Base-by-base conservation (phyloP, 495 filamentous ascomycete genomes). In the Penicilliopsis zonata region DNA sequence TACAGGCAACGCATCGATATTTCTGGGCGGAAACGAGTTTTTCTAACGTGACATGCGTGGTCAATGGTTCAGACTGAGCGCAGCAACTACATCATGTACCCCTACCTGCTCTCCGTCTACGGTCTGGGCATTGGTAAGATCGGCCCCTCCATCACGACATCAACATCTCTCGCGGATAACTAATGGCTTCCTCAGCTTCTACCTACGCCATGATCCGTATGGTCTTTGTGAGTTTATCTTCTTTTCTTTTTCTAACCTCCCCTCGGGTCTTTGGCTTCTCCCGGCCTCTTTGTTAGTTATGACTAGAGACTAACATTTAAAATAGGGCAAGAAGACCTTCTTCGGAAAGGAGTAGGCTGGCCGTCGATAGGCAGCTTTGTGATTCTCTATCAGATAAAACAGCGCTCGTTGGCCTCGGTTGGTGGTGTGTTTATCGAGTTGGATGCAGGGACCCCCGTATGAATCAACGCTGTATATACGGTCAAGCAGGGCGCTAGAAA, bases 251-350 rank as follows among this genome's bases (percentile, higher is more conserved):
- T 19, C 12, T 12, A 1, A 9, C 15, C 34, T 21, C 14, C 30
- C 21, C 6, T 20, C 9, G 24, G 3, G 12, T 13, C 12, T 5
- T 12, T 10, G 22, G 26, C 15, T 28, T 21, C 15, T 12, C n/a
- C 10, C 3, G n/a, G 3, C 17, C 15, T 21, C 15, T 31, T 9
- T 4, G 27, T 27, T 33, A 16, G 23, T 30, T 33, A n/a, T n/a
- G n/a, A n/a, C n/a, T n/a, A n/a, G n/a, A n/a, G n/a, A n/a, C 52
- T 61, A 38, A 60, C 29, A n/a, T 28, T 29, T 5, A 33, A 9
- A 43, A 46, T 35, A 76, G 59, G 86, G 86, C 51, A 74, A 94
- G 65, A 94, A 87, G 77, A 90, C 82, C 33, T 90, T 78, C 74
- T 87, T 80, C 53, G 65, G 70, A 50, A 74, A 78, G 61, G 60